Conservation (phyloP, 2,329 filamentous ascomycete genomes). For the Hypomyces rosellus region DNA sequence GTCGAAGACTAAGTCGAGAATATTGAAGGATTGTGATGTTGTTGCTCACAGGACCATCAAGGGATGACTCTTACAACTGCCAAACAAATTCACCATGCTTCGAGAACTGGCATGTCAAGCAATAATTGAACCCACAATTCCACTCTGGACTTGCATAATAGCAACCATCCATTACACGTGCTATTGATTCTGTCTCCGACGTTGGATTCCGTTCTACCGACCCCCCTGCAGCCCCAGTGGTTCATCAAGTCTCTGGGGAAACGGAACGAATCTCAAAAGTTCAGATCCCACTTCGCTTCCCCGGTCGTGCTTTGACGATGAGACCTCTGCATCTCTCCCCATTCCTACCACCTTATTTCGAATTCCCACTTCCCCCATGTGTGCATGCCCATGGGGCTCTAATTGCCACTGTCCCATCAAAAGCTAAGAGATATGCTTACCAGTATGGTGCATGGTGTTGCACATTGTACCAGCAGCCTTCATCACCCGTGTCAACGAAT, state of each 20-base stretch:
- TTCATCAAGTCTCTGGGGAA: not conserved
- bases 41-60: too few relatives aligned
- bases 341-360: too few relatives aligned
- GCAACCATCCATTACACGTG: constrained; percentile 2
- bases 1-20: too few relatives aligned
- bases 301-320: too few relatives aligned
- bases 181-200: constrained; percentile 5
- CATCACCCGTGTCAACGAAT: not conserved
- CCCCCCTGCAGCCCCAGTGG: not conserved
- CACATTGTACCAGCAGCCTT: not conserved
- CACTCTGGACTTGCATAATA: not conserved
- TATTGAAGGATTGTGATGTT: too few relatives aligned
- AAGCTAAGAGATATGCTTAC: not conserved
- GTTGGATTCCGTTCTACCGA: constrained; percentile 11
- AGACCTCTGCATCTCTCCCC: too few relatives aligned
- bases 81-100: too few relatives aligned
- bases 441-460: not conserved
- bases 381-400: not conserved
- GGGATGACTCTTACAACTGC: too few relatives aligned
- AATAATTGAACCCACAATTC: constrained; percentile 6
- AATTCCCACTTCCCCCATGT: not conserved
- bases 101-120: not conserved
- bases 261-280: not conserved
- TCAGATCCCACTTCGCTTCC: too few relatives aligned
- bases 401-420: too few relatives aligned